These are phyloP conservation scores for Ustilago xerochloae DNA, from an alignment of 1,284 basidiomycete species.

Conservation along the genomic window DNA sequence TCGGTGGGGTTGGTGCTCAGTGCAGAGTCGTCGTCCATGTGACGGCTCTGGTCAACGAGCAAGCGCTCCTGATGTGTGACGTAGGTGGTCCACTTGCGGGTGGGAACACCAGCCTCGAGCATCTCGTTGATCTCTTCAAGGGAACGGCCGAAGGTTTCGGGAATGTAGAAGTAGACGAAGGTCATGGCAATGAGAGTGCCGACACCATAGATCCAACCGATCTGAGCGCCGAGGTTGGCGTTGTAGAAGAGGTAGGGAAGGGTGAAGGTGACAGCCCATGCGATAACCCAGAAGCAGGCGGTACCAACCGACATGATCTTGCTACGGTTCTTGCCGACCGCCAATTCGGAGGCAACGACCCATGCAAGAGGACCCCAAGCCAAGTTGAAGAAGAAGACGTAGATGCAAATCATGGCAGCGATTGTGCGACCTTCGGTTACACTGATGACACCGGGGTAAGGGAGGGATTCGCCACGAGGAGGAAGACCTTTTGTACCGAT, in stretches of 20 bases:
- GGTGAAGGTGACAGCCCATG: constrained; percentile 69
- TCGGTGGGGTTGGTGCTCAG: constrained; percentile 28
- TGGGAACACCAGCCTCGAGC: constrained; percentile 54
- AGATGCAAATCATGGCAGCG: constrained; percentile 71
- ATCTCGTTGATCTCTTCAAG: constrained; percentile 65
- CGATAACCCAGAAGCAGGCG: constrained; percentile 70
- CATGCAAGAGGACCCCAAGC: constrained; percentile 71
- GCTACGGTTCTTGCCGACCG: constrained; percentile 69
- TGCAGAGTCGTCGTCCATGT: constrained; percentile 20
- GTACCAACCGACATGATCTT: constrained; percentile 71
- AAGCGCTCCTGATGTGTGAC: constrained; percentile 41
- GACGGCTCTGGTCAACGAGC: constrained; percentile 38
- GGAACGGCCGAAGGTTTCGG: constrained; percentile 56
- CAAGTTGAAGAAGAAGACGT: constrained; percentile 70
- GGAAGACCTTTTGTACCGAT: constrained; percentile 65
- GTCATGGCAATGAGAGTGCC: constrained; percentile 67
- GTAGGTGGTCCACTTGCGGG: constrained; percentile 54
- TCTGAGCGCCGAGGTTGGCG: constrained; percentile 69
- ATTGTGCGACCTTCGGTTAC: constrained; percentile 66
- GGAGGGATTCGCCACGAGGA: constrained; percentile 48
- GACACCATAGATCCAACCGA: constrained; percentile 69
- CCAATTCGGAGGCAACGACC: constrained; percentile 68
- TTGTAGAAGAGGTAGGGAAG: constrained; percentile 61
- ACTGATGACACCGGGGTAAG: constrained; percentile 45
- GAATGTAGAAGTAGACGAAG: constrained; percentile 71